phyloP scores from a whole-genome alignment of 2,329 filamentous ascomycete species.

The Sarocladium kiliense region DNA sequence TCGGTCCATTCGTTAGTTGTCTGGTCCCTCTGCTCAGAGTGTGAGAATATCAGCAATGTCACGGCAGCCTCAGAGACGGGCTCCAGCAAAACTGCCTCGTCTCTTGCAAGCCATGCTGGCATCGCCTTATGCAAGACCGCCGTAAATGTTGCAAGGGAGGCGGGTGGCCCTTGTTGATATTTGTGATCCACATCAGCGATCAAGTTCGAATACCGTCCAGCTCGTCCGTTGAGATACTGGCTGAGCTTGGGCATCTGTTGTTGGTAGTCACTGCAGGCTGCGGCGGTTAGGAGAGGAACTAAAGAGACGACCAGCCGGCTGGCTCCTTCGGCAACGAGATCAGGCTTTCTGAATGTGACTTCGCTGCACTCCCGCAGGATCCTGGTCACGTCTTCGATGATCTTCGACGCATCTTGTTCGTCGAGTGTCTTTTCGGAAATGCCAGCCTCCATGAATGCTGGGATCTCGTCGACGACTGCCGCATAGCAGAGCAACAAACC shows the following conservation, averaged over 20 bases:
- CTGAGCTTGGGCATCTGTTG: background rate
- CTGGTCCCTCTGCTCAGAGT: slow-evolving; percentile 23
- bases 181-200: background rate
- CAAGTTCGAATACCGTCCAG: background rate
- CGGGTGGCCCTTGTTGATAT: slow-evolving; percentile 10
- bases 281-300: slow-evolving; percentile 41
- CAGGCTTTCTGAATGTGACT: slow-evolving; percentile 51
- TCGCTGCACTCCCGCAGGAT: slow-evolving; percentile 37
- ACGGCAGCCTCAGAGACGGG: slow-evolving; percentile 47
- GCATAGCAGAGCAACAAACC: slow-evolving; percentile 61
- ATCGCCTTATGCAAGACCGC: slow-evolving; percentile 27
- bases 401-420: slow-evolving; percentile 21
- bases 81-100: slow-evolving; percentile 45
- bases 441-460: slow-evolving; percentile 16
- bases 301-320: slow-evolving; percentile 52
- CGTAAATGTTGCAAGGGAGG: background rate
- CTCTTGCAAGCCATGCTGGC: slow-evolving; percentile 41
- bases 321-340: slow-evolving; percentile 58
- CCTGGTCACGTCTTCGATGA: slow-evolving; percentile 19
- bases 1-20: slow-evolving; percentile 43
- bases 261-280: slow-evolving; percentile 15
- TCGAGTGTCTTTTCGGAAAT: background rate
- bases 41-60: slow-evolving; percentile 41
- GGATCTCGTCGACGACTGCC: slow-evolving; percentile 46
- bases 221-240: background rate